These are phyloP conservation scores for Penicillium sp. DNA, from an alignment of 2,329 filamentous ascomycete genomes.

Conservation along the genomic window DNA sequence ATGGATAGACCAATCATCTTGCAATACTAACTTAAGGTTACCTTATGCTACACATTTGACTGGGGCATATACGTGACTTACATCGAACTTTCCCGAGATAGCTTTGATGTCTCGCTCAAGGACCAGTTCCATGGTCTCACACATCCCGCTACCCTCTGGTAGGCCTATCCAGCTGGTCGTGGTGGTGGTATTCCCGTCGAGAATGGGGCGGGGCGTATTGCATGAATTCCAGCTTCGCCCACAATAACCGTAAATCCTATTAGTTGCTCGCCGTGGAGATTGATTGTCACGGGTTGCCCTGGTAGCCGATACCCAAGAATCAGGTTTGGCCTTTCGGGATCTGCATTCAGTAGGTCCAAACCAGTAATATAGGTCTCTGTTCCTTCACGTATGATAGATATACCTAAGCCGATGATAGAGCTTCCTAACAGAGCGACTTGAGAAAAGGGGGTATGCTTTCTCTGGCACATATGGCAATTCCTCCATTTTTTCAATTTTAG, in stretches of 20 bases:
- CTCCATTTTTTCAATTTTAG: neutral
- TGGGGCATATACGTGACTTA: neutral
- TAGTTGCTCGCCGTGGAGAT: conserved; percentile 1
- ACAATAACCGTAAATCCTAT: neutral
- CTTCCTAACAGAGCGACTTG: conserved; percentile 2
- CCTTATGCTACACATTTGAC: neutral
- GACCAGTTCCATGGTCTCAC: neutral
- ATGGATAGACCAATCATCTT: conserved; percentile 8
- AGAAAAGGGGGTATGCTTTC: neutral
- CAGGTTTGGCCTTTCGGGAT: neutral
- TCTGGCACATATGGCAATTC: neutral
- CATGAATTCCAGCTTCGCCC: neutral
- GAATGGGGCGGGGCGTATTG: conserved; percentile 1
- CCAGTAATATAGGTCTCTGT: conserved; percentile 5
- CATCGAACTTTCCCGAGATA: conserved; percentile 9
- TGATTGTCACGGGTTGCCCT: neutral
- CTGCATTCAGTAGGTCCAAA: conserved; percentile 2
- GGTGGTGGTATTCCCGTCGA: neutral
- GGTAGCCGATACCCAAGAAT: conserved; percentile 7
- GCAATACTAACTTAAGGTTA: neutral
- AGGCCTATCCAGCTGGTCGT: conserved; percentile 7
- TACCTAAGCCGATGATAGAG: neutral
- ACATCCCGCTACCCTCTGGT: neutral
- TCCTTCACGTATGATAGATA: conserved; percentile 3
- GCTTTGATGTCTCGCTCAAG: conserved; percentile 3